These are phyloP conservation scores for Tephrocybe rancida DNA, from an alignment of 768 basidiomycete genomes.

Conservation along the genomic window DNA sequence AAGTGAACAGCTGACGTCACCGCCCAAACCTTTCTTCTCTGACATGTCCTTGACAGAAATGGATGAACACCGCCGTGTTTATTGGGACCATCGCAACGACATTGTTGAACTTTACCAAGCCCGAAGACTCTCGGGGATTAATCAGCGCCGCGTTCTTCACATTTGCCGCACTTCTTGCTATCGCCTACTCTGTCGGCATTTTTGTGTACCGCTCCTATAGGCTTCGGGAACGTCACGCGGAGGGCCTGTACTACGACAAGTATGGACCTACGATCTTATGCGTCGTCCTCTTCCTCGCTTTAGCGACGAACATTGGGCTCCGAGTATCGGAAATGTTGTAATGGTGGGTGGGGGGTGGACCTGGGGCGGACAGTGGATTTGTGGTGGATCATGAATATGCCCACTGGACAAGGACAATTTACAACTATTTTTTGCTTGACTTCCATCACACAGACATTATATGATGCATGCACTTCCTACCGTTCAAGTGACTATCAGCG, in stretches of 20 bases:
- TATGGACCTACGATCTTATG: constrained; percentile 83
- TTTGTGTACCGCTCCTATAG: constrained; percentile 76
- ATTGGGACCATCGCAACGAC: constrained; percentile 90
- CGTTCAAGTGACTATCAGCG: neutral
- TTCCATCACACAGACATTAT: too few species aligned
- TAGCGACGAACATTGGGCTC: constrained; percentile 76
- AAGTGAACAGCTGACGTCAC: constrained; percentile 32
- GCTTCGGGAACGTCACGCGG: constrained; percentile 70
- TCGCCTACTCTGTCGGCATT: constrained; percentile 83
- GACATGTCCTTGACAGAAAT: constrained; percentile 57
- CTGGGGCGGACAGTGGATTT: neutral
- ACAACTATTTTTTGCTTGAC: too few species aligned
- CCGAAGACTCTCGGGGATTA: constrained; percentile 74
- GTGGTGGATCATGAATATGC: neutral
- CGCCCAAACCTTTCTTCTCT: constrained; percentile 4
- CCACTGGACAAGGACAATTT: too few species aligned
- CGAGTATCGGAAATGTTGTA: constrained; percentile 57
- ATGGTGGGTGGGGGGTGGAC: neutral
- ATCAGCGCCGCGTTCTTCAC: constrained; percentile 91
- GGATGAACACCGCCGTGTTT: constrained; percentile 86
- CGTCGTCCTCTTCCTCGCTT: constrained; percentile 64
- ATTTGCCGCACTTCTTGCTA: constrained; percentile 82
- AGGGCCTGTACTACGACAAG: constrained; percentile 88
- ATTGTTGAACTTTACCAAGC: constrained; percentile 80
- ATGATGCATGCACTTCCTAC: neutral